Percentiles rank a stretch among this genome's conserved stretches.
phyloP scores from a whole-genome alignment of 139 green algal species.

The Coccomyxa sp. region DNA sequence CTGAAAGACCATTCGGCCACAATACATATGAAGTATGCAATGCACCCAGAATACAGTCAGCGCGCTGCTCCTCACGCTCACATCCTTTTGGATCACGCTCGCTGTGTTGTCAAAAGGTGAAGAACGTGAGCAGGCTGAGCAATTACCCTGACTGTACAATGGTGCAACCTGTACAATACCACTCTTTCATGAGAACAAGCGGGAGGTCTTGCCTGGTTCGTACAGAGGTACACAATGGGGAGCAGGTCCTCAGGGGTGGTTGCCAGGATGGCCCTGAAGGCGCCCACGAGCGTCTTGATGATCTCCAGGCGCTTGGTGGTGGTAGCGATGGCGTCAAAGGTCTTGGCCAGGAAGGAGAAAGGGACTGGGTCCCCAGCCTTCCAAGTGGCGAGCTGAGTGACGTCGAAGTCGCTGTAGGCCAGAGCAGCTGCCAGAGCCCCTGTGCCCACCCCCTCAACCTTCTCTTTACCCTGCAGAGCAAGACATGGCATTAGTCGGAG shows the following conservation, averaged over 20 bases:
- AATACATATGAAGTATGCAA: no score
- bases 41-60: no score
- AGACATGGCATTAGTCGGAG: background rate
- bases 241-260: conserved; percentile 79
- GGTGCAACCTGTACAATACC: no score
- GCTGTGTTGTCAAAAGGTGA: no score
- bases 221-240: conserved; percentile 86
- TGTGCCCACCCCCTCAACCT: conserved; percentile 69
- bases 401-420: conserved; percentile 39
- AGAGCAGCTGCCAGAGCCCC: conserved; percentile 54
- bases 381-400: conserved; percentile 52
- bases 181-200: background rate
- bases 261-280: conserved; percentile 61
- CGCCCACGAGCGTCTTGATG: conserved; percentile 48
- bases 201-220: conserved; percentile 52
- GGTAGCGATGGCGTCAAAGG: conserved; percentile 65
- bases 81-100: no score
- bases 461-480: no score
- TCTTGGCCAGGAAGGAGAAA: conserved; percentile 73
- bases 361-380: conserved; percentile 61
- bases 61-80: no score
- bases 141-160: no score
- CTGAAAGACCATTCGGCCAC: no score
- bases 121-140: no score
- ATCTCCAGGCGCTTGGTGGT: conserved; percentile 69